Conservation (phyloP, 495 filamentous ascomycete species). For the Bathelium albidoporum region DNA sequence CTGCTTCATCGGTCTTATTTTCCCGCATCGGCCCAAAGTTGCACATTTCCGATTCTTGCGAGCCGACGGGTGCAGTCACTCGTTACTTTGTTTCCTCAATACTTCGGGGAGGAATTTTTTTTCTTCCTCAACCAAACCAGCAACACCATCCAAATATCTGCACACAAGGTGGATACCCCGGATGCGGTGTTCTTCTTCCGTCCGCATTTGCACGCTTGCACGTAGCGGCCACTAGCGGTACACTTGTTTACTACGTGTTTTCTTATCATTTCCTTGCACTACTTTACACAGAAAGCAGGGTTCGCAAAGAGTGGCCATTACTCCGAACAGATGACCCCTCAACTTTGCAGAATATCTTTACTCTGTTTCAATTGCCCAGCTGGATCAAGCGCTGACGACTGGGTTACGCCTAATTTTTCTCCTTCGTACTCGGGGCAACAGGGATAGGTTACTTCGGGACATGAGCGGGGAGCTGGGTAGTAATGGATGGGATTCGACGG, state of each 20-base stretch:
- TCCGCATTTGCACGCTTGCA: no score
- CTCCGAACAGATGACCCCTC: neutral
- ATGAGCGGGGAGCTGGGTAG: neutral
- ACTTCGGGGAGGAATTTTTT: neutral
- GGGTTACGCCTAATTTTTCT: neutral
- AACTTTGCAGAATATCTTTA: neutral
- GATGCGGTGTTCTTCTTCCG: neutral
- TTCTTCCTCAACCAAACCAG: neutral
- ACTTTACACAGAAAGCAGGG: neutral
- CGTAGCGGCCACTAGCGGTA: no score
- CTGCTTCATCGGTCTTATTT: neutral
- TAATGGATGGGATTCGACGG: neutral
- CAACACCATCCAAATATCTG: neutral
- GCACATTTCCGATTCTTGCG: neutral
- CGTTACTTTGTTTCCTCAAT: neutral
- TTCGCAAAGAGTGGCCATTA: neutral
- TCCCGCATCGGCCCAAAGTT: neutral
- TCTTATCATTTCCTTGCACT: no score
- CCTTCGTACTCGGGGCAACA: neutral
- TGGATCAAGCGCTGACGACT: constrained; percentile 3
- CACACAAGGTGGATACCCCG: neutral
- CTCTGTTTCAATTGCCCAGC: neutral
- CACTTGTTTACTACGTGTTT: no score
- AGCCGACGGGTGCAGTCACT: neutral
- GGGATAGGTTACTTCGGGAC: neutral